A percentile compares a stretch with the other conserved stretches of the same genome.
These are phyloP conservation scores for Zarea fungicola DNA, from an alignment of 2,329 filamentous ascomycete species.

Conservation along the genomic window DNA sequence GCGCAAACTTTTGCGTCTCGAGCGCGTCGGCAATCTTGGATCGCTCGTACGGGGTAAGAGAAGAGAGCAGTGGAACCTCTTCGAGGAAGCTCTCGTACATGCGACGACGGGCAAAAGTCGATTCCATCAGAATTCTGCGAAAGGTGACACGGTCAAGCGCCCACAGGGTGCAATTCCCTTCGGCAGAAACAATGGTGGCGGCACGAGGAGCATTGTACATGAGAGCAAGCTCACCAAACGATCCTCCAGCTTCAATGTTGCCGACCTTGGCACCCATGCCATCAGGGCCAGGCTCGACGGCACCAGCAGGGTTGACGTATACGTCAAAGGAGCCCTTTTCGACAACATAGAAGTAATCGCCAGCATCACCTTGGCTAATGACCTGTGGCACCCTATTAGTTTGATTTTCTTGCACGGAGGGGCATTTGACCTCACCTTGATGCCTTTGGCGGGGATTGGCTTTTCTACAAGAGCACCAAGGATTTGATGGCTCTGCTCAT, in stretches of 20 bases:
- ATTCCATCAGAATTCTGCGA: conserved; percentile 96
- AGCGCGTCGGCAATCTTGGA: conserved; percentile 96
- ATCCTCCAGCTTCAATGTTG: conserved; percentile 79
- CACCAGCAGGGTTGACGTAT: conserved; percentile 75
- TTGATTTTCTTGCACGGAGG: background rate
- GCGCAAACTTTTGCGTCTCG: conserved; percentile 79
- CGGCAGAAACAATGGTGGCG: conserved; percentile 83
- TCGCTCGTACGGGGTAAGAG: conserved; percentile 84
- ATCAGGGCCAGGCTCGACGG: conserved; percentile 71
- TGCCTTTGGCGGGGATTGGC: conserved; percentile 84
- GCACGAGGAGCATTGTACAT: conserved; percentile 99
- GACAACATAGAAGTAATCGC: conserved; percentile 97
- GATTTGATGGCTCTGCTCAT: conserved; percentile 84
- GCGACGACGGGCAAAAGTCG: conserved; percentile 87
- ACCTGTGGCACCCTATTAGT: conserved; percentile 56
- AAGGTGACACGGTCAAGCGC: conserved; percentile 93
- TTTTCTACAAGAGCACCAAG: conserved; percentile 91
- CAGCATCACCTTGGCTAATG: conserved; percentile 90
- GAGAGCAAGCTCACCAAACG: conserved; percentile 91
- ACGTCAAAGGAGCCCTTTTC: conserved; percentile 89
- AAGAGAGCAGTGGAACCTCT: conserved; percentile 80
- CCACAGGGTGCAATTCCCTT: conserved; percentile 78
- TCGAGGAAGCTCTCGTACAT: conserved; percentile 98
- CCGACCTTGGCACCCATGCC: conserved; percentile 81
- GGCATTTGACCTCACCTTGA: conserved; percentile 46